Percentiles rank a stretch among this genome's conserved stretches.
phyloP scores from a whole-genome alignment of 495 filamentous ascomycete species.

The Penicillium samsonianum region DNA sequence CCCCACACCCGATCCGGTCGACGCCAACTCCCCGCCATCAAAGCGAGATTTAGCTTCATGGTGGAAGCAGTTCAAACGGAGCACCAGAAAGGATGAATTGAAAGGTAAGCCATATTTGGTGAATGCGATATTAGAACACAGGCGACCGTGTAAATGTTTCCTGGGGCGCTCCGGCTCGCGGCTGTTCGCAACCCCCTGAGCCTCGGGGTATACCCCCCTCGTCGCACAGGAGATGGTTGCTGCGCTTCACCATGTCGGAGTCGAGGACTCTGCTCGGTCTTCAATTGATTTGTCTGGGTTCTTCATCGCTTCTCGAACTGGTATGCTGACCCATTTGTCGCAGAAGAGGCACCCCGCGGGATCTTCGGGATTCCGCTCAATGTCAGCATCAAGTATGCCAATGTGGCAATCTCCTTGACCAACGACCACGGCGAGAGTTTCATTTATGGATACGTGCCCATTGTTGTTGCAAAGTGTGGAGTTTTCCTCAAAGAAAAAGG shows the following conservation, averaged over 20 bases:
- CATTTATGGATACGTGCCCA: constrained; percentile 98
- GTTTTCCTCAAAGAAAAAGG: constrained; percentile 99
- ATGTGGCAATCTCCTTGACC: constrained; percentile 95
- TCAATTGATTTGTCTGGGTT: background rate
- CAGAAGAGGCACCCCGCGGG: constrained; percentile 45
- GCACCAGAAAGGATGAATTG: constrained; percentile 70
- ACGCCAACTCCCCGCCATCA: constrained; percentile 60
- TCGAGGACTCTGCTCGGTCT: background rate
- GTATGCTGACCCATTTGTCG: constrained; percentile 3
- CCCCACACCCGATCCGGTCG: constrained; percentile 36
- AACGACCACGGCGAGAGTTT: constrained; percentile 90
- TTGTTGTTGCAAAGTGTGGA: constrained; percentile 97
- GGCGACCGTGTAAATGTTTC: background rate
- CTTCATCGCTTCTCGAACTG: background rate
- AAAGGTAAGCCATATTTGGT: constrained; percentile 59
- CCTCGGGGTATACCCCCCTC: background rate
- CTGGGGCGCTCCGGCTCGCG: background rate
- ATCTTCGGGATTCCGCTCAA: constrained; percentile 97
- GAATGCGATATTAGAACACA: constrained; percentile 5
- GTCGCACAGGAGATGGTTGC: background rate
- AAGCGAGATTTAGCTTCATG: constrained; percentile 83
- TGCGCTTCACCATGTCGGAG: background rate
- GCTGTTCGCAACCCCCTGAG: constrained; percentile 16
- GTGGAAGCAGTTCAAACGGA: constrained; percentile 87
- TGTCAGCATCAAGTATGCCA: constrained; percentile 95